Evolutionary conservation across 345 rosid genomes (phyloP), one percentile per base, ranked within the genome.

Genomic region (Ailanthus altissimus): DNA sequence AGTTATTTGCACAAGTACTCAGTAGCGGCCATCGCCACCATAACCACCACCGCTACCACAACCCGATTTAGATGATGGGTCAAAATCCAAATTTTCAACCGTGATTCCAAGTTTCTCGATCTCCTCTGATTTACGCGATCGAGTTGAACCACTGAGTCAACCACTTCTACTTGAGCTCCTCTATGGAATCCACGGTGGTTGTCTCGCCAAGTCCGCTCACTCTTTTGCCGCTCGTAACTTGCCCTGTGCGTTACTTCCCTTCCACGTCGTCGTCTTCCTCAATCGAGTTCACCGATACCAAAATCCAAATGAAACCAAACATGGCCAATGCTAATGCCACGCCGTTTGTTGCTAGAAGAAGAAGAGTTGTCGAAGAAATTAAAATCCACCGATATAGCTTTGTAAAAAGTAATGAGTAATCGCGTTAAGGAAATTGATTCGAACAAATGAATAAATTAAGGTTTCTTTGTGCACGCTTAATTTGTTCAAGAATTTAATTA

Each of bases 221-320:
- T 51, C 98, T 97, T 60, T 78, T 92, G 67, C 93, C 97, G 5
- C 81, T 94, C 6, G 77, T 90, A 20, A 93, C 94, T 1, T 83
- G 90, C 20, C 98, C 98, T 2, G 93, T 92, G 40, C 90, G 94
- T 67, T 89, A 84, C 79, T 86, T 84, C 54, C 82, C 88, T 51
- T 77, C 89, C 13, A 82, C 88, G 4, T 84, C 89, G 8, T 86
- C 89, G 7, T 86, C 92, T 20, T 89, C 90, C 26, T 91, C 91
- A 1, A 67, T 79, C 16, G 92, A 86, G 73, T 79, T 70, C 68
- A 74, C 84, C 6, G 82, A 83, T 11, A 75, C 75, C 21, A 83
- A 76, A 38, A 56, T 70, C 71, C 32, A 75, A 12, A 53, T 76
- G 38, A 77, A 58, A 1, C 50, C n/a, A 0, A 86, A n/a, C n/a